These are phyloP conservation scores for Aureobasidium pullulans DNA, from an alignment of 2,329 filamentous ascomycete genomes.

Conservation along the genomic window DNA sequence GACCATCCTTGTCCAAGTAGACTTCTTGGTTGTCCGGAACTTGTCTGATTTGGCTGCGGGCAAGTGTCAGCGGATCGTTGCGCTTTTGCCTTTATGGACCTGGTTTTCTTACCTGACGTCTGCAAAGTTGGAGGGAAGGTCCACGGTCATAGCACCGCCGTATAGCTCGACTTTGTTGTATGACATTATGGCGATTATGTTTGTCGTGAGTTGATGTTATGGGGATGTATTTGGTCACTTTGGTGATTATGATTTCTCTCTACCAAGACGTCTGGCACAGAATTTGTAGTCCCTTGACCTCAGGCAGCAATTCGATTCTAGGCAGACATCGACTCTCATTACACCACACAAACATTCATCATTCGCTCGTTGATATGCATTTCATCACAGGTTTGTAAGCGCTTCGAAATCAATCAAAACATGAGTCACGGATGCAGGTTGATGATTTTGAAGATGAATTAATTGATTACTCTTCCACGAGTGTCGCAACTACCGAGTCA, in stretches of 20 bases:
- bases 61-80: not conserved
- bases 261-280: not conserved
- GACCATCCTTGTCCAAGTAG: slow-evolving; percentile 75
- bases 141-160: slow-evolving; percentile 63
- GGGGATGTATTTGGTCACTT: no score
- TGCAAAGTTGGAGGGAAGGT: slow-evolving; percentile 60
- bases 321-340: not conserved
- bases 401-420: not conserved
- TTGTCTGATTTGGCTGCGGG: slow-evolving; percentile 58
- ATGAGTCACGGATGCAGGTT: slow-evolving; percentile 3
- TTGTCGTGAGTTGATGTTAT: not conserved
- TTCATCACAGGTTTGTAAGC: not conserved
- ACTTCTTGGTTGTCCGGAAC: slow-evolving; percentile 88
- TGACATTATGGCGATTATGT: slow-evolving; percentile 37
- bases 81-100: slow-evolving; percentile 1
- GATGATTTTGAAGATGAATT: not conserved
- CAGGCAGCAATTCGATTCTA: slow-evolving; percentile 2
- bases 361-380: not conserved
- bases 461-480: not conserved
- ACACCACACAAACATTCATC: not conserved
- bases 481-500: not conserved
- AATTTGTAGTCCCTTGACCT: slow-evolving; percentile 2
- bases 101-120: slow-evolving; percentile 58
- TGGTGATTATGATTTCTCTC: not conserved
- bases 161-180: slow-evolving; percentile 58